Conservation (phyloP, 306 rosid genomes). For the Lithocarpus polystachyus region DNA sequence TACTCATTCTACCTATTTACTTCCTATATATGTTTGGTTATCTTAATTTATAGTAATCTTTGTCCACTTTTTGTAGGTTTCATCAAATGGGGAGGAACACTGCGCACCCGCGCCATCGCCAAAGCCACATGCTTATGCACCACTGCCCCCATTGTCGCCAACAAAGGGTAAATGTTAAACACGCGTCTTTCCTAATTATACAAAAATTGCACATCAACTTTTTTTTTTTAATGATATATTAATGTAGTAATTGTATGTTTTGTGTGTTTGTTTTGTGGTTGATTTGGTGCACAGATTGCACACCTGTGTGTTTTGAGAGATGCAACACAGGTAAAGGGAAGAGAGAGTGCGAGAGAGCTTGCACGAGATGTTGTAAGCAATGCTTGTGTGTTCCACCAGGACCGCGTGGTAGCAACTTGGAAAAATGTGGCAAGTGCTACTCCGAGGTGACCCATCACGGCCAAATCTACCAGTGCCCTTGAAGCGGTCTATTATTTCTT, state of each 20-base stretch:
- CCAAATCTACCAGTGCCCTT: conserved; percentile 60
- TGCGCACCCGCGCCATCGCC: background rate
- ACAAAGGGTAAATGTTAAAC: conserved; percentile 23
- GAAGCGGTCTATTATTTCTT: no score
- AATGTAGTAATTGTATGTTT: background rate
- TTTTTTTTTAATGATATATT: background rate
- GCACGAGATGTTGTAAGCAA: conserved; percentile 68
- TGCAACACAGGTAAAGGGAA: conserved; percentile 59
- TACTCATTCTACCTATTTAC: background rate
- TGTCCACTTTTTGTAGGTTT: conserved; percentile 28
- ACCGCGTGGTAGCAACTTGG: conserved; percentile 60
- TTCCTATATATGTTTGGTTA: background rate
- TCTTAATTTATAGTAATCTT: conserved; percentile 3
- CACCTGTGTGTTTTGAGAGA: conserved; percentile 50
- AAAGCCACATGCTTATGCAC: conserved; percentile 36
- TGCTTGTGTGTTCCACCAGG: conserved; percentile 94
- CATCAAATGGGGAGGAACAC: conserved; percentile 32
- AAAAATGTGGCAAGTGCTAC: conserved; percentile 83
- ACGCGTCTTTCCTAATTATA: background rate
- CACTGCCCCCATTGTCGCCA: conserved; percentile 47
- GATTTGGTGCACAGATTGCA: conserved; percentile 47
- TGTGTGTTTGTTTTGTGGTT: background rate
- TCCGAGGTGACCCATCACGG: conserved; percentile 68
- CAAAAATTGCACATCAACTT: no score
- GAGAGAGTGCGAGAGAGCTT: conserved; percentile 60